Evolutionary conservation across 169 alveolate species (phyloP), one percentile per base, ranked within the genome.

Genomic region (Eimeria necatrix): DNA sequence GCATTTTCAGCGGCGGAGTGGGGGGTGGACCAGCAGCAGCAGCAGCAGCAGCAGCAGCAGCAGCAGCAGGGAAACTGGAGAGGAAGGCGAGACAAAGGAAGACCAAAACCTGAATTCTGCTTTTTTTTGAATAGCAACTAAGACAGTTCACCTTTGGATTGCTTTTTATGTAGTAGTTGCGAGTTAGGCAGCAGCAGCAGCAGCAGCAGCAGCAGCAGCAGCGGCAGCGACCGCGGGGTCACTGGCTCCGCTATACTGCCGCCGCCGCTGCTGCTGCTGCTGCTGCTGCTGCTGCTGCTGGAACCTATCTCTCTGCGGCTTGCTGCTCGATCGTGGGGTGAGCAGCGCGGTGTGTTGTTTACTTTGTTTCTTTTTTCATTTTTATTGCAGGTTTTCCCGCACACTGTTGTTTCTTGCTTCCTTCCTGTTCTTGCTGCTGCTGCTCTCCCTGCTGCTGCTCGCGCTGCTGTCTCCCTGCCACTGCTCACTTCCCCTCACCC

Each of bases 111-210:
- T 32, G 41, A 32, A 32, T 32, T 32, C 41, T 32, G 41, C 2
- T 32, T 32, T 32, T 32, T 32, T 32, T 32, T 2, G 41, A 32
- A 32, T 32, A 2, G 0, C 0, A 32, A 32, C 2, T 2, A 32
- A 32, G 41, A 32, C 41, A 32, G 41, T 32, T 32, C 41, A 32
- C 41, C 41, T 32, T 32, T 32, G 0, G 41, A 32, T 0, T 32
- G 41, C 0, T 32, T 32, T 32, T 32, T 0, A 32, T 32, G 3
- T 32, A 32, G 41, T 32, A 32, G 41, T 32, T 32, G 22, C 74
- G 22, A 12, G 74, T 64, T 32, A 64, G 74, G 74, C 74, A 64
- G 22, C 74, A 64, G 74, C 74, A 64, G 10, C 74, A 64, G 74
- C 73, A 61, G 73, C 74, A 6, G 74, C 26, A 64, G 24, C 41